Evolutionary conservation across 2,329 filamentous ascomycete genomes (phyloP), one percentile per base, ranked within the genome.

Genomic region (Neonectria ditissima): DNA sequence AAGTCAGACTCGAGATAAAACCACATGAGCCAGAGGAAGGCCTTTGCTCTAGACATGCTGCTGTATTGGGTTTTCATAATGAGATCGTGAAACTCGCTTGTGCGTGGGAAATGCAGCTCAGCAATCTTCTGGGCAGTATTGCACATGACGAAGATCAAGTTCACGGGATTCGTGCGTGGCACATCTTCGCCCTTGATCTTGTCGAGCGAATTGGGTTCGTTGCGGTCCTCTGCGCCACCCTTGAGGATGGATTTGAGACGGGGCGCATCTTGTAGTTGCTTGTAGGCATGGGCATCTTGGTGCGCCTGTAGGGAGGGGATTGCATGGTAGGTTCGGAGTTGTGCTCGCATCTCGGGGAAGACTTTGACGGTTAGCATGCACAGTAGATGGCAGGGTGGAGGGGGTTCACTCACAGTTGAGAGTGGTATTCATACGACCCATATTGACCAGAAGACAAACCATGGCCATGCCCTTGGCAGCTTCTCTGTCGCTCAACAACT

Each of bases 11-110:
- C 96, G 18, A 99, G 86, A 75, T 99, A 98, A 84, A 96, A 97
- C 96, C 96, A 99, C 89, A 99, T 97, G 67, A 99, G 83, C 96
- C 96, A 99, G 20, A 99, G 81, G 72, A 99, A 99, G 1, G 95
- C 95, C 47, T 83, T 89, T 1, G 96, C 94, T 66, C 96, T 88
- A 65, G 93, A 97, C 69, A 84, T 81, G 78, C 94, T 98, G 61
- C 90, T 93, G 65, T 93, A 86, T 24, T 92, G 91, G 1, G 91
- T 90, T 75, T 93, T 91, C 94, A 98, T 98, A 72, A 99, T 91
- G 16, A 99, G 86, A 74, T 99, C 96, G 78, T 97, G 97, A 78
- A 99, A 98, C 78, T 99, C 96, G 69, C 91, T 88, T 1, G 90
- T 89, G 6, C 89, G 86, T 11, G 91, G 91, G 76, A 99, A 98